Conservation (phyloP, 2,329 filamentous ascomycete species). For the Sordariomycetes sp. region DNA sequence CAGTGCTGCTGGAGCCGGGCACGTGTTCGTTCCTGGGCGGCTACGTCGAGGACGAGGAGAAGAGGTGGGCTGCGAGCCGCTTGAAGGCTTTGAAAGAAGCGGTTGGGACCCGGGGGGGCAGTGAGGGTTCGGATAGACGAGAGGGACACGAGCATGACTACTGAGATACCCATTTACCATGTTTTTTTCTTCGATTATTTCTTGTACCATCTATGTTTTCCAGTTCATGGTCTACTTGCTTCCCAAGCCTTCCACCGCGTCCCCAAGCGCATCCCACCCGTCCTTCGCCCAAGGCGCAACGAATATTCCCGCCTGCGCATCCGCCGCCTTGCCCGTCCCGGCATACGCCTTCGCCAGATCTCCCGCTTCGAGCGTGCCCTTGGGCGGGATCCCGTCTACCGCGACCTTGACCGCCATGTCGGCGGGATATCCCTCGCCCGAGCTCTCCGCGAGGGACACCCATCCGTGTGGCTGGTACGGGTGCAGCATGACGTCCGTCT, state of each 20-base stretch:
- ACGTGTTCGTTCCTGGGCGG: slow-evolving; percentile 71
- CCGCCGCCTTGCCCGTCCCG: slow-evolving; percentile 57
- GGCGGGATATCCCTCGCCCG: slow-evolving; percentile 43
- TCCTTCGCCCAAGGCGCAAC: slow-evolving; percentile 66
- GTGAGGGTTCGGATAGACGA: neutral
- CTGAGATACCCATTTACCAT: neutral
- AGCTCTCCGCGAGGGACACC: slow-evolving; percentile 57
- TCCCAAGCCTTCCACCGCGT: slow-evolving; percentile 16
- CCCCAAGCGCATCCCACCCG: slow-evolving; percentile 52
- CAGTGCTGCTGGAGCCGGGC: slow-evolving; percentile 64
- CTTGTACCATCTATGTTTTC: neutral
- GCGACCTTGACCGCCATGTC: slow-evolving; percentile 68
- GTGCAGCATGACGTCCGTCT: slow-evolving; percentile 69
- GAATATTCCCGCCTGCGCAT: slow-evolving; percentile 69
- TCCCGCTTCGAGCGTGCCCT: slow-evolving; percentile 54
- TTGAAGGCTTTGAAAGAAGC: slow-evolving; percentile 58
- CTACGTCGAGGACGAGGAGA: slow-evolving; percentile 73
- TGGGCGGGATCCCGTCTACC: slow-evolving; percentile 59
- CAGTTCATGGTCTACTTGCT: neutral
- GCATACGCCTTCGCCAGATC: slow-evolving; percentile 66
- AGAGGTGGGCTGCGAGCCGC: slow-evolving; percentile 61
- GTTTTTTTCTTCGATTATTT: neutral
- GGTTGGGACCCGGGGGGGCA: slow-evolving; percentile 24
- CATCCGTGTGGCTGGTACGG: slow-evolving; percentile 74
- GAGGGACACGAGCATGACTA: neutral